phyloP scores from a whole-genome alignment of 352 stramenopile genomes.

The Globisporangium viniferum region DNA sequence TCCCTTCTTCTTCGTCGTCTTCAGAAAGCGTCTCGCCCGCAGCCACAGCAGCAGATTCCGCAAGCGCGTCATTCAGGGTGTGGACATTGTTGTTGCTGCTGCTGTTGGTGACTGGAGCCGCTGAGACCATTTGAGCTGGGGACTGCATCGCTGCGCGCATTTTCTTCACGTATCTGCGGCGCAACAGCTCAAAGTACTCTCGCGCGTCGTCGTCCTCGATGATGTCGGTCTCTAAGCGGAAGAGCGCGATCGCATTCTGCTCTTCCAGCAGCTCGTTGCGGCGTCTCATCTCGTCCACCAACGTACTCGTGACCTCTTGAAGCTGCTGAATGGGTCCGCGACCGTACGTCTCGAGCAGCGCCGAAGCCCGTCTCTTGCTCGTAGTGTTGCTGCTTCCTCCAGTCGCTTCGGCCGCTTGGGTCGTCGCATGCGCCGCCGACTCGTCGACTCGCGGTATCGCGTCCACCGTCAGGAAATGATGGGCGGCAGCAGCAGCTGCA shows the following conservation, averaged over 20 bases:
- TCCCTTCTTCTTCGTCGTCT: neutral
- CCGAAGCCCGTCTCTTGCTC: constrained; percentile 9
- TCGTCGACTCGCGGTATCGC: constrained; percentile 13
- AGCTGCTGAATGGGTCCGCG: constrained; percentile 22
- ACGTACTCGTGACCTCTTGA: constrained; percentile 25
- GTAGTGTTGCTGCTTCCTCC: neutral
- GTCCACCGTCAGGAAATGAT: constrained; percentile 12
- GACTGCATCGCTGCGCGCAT: constrained; percentile 25
- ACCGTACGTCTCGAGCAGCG: constrained; percentile 12
- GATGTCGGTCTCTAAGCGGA: constrained; percentile 48
- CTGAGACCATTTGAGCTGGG: neutral
- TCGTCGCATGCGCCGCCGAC: neutral
- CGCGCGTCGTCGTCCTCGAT: constrained; percentile 46
- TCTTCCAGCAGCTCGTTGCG: constrained; percentile 73
- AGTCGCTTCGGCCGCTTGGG: constrained; percentile 1
- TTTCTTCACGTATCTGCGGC: constrained; percentile 53
- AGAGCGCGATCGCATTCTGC: constrained; percentile 66
- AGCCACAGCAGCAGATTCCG: neutral
- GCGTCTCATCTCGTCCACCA: constrained; percentile 52
- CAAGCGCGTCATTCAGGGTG: neutral
- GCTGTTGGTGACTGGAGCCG: neutral
- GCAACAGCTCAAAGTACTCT: constrained; percentile 50
- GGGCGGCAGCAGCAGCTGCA: neutral
- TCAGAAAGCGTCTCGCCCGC: neutral
- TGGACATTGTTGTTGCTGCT: neutral